A percentile compares a stretch with the other conserved stretches of the same genome.
phyloP scores from a whole-genome alignment of 1,284 basidiomycete genomes.

The Leccinum subrobustum region DNA sequence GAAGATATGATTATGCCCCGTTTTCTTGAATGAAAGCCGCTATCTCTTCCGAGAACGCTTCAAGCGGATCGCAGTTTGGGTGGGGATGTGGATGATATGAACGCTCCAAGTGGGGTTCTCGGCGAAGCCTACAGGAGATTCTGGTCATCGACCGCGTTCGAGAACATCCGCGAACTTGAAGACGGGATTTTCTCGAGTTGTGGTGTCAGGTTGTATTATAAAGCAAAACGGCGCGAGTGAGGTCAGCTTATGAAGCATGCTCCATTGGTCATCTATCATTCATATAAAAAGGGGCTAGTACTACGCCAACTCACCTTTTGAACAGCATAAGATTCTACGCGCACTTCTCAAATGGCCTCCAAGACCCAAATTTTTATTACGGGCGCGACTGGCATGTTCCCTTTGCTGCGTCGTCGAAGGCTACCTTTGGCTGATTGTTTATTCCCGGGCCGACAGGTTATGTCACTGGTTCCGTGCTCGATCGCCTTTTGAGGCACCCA shows the following conservation, averaged over 20 bases:
- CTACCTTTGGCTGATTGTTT: constrained; percentile 1
- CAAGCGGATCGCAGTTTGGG: background rate
- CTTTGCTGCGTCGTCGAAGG: background rate
- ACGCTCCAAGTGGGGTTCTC: background rate
- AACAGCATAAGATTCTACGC: background rate
- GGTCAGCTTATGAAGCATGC: constrained; percentile 1
- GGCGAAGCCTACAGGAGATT: background rate
- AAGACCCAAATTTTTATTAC: constrained; percentile 28
- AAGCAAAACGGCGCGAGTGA: background rate
- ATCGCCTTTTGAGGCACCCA: constrained; percentile 37
- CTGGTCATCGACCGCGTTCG: background rate
- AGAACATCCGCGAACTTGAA: background rate
- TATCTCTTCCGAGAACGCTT: background rate
- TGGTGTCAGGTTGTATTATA: background rate
- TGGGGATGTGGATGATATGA: background rate
- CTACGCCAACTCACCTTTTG: background rate
- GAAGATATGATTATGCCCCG: background rate
- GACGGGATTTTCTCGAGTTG: background rate
- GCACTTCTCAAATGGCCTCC: constrained; percentile 14
- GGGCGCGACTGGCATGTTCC: constrained; percentile 24
- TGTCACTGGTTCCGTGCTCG: constrained; percentile 44
- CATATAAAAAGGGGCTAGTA: background rate
- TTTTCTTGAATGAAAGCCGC: background rate
- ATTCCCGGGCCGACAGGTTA: constrained; percentile 36
- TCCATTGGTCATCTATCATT: background rate